Conservation (phyloP, 139 green algal genomes). For the Chlorella sp. region DNA sequence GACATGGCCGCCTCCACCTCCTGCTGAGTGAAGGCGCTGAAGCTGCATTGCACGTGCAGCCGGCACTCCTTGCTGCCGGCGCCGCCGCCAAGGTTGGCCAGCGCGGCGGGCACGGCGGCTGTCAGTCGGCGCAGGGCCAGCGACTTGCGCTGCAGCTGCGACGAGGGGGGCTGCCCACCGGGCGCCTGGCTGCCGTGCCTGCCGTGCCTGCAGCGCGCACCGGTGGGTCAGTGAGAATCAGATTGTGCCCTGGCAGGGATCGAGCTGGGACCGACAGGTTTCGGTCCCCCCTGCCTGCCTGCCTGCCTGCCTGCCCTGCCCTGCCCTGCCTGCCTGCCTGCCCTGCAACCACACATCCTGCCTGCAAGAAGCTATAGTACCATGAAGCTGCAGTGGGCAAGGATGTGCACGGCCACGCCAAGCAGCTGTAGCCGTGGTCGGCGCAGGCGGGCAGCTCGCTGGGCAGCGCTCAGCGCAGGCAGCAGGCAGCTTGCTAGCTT, state of each 20-base stretch:
- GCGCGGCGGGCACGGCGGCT: neutral
- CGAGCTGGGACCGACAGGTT: no score
- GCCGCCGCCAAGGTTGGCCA: neutral
- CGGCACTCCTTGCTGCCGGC: neutral
- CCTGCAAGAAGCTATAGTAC: no score
- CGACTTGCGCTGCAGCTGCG: neutral
- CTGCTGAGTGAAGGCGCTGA: slow-evolving; percentile 4
- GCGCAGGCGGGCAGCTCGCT: no score
- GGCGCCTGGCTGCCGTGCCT: neutral
- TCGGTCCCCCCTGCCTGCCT: no score
- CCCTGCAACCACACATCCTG: no score
- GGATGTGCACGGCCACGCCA: no score
- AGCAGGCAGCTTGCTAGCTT: no score
- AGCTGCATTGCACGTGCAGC: slow-evolving; percentile 15
- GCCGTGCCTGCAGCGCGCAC: neutral
- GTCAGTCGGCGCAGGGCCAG: neutral
- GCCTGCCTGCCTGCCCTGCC: no score
- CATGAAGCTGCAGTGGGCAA: no score
- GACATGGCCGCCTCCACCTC: slow-evolving; percentile 10
- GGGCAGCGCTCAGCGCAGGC: no score
- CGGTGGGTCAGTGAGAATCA: neutral
- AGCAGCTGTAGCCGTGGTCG: no score
- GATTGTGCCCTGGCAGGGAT: neutral
- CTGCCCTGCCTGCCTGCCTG: no score
- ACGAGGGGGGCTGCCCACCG: neutral